Percentiles rank a stretch among this genome's conserved stretches.
Evolutionary conservation across 345 rosid species (phyloP).

Genomic region (Theobroma cacao): DNA sequence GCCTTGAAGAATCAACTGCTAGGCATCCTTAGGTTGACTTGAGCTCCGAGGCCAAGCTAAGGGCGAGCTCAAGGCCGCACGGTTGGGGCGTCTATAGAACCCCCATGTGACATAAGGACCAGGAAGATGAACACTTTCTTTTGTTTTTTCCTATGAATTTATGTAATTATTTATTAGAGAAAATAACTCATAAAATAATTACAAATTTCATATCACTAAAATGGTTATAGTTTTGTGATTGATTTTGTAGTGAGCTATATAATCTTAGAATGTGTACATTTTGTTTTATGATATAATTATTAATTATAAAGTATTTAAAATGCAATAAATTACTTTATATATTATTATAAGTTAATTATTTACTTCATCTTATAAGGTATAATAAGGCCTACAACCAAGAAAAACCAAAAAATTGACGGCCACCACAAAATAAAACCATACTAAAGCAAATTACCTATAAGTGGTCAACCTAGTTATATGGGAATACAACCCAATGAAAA

Average conservation of each 20-base stretch:
- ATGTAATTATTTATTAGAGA: background rate
- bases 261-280: background rate
- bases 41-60: no score
- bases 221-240: background rate
- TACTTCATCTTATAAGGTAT: background rate
- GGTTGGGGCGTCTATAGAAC: no score
- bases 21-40: no score
- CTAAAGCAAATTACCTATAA: background rate
- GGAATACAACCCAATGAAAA: no score
- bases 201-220: background rate
- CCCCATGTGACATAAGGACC: no score
- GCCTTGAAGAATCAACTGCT: no score
- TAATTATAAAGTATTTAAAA: no score
- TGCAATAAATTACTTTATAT: background rate
- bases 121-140: background rate
- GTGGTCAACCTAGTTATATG: no score
- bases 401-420: background rate
- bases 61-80: no score
- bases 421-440: background rate
- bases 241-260: background rate
- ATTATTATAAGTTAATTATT: background rate
- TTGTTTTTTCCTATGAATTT: background rate
- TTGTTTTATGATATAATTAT: background rate
- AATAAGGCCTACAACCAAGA: background rate
- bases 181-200: background rate